phyloP scores from a whole-genome alignment of 352 stramenopile species.

The Phytophthora tentaculata region DNA sequence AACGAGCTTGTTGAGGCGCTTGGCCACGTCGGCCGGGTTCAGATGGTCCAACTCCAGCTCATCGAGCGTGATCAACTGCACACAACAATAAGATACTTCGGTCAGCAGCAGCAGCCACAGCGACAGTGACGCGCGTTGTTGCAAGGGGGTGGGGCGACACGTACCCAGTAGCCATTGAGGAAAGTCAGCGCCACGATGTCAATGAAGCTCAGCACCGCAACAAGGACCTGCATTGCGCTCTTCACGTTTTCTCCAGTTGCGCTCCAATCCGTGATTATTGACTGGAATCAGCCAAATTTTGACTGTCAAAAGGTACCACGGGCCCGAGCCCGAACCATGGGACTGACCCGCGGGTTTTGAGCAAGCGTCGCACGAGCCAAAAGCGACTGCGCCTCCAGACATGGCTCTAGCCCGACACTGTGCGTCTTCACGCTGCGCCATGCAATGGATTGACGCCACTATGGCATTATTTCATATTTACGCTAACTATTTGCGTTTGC shows the following conservation, averaged over 20 bases:
- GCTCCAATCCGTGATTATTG: background rate
- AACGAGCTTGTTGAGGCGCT: constrained; percentile 88
- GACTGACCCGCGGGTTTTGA: constrained; percentile 10
- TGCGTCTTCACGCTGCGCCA: constrained; percentile 25
- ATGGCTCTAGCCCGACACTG: constrained; percentile 68
- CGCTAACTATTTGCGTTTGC: background rate
- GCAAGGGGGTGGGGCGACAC: constrained; percentile 12
- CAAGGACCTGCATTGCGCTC: constrained; percentile 65
- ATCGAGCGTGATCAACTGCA: constrained; percentile 87
- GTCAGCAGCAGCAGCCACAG: constrained; percentile 11
- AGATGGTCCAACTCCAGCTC: constrained; percentile 88
- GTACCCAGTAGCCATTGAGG: constrained; percentile 88
- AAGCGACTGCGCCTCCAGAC: background rate
- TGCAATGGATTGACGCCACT: background rate
- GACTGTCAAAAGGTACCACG: constrained; percentile 24
- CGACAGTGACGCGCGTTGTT: background rate
- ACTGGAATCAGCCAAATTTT: no score
- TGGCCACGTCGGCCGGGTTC: constrained; percentile 85
- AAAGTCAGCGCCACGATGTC: constrained; percentile 88
- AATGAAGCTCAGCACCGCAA: constrained; percentile 84
- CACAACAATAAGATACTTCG: constrained; percentile 9
- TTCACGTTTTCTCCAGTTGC: constrained; percentile 18
- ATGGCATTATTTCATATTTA: background rate
- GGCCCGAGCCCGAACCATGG: background rate
- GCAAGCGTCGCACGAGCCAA: constrained; percentile 26